Evolutionary conservation across 169 alveolate species (phyloP), one percentile per base, ranked within the genome.

Genomic region (Sarcocystis neurona): DNA sequence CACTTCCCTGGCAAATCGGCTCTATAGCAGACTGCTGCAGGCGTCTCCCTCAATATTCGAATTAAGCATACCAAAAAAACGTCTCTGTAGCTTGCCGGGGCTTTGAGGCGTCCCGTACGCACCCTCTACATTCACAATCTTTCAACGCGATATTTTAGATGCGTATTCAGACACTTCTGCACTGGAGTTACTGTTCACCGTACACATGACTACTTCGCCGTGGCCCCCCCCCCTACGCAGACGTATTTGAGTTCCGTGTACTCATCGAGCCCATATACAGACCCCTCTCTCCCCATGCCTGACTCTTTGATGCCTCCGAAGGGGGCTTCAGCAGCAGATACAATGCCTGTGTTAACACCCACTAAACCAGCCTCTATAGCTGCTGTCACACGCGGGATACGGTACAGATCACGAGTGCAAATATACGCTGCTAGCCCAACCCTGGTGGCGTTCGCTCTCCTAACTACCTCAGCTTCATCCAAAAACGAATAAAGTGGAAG

Each of bases 251-350:
- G 37, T 43, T 75, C 41, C 8, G 85, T 68, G 79, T 85, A 90
- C 8, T 90, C 93, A 30, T 58, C 89, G 30, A 90, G 77, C 34
- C 88, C 90, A 32, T 70, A 44, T 1, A 44, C 58, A 27, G 93
- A 85, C 12, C 93, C 93, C 63, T 90, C 93, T 32, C 93, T 46
- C 3, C 93, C 93, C 6, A 85, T 34, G 0, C 93, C 93, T 3
- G 93, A 90, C 43, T 46, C 77, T 39, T 90, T 90, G 63, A 78
- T 23, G 2, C 93, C 93, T 53, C 92, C 92, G 44, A 88, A 88
- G 47, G 92, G 92, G 23, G 85, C 84, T 37, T 88, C 92, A 15
- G 80, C 85, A 4, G 88, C 53, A 48, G 91, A 87, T 20, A 87
- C 27, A 15, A 58, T 0, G 0, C 88, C 88, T 44, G 91, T 78